A percentile compares a stretch with the other conserved stretches of the same genome.
Evolutionary conservation across 371 early-diverging fungal species (phyloP).

Genomic region (Catenaria anguillulae): DNA sequence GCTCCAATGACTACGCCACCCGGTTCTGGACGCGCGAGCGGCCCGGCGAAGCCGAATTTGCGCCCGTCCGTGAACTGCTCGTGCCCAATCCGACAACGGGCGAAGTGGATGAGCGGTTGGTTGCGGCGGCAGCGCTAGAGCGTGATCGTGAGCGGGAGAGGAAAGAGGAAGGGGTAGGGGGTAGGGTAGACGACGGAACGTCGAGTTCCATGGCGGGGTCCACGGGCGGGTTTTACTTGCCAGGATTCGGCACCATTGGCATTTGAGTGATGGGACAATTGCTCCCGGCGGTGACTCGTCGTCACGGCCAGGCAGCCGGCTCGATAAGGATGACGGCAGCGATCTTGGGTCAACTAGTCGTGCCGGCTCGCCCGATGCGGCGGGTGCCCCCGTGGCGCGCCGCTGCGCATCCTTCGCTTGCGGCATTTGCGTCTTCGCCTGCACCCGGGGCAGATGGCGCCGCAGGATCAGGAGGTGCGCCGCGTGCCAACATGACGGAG

Average conservation of each 20-base stretch:
- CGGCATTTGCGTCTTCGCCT: not conserved
- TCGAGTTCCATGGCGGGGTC: too few species aligned
- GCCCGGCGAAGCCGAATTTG: conserved; percentile 54
- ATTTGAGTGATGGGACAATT: too few species aligned
- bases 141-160: too few species aligned
- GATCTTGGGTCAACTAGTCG: too few species aligned
- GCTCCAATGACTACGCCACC: conserved; percentile 94
- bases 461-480: not conserved
- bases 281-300: not conserved
- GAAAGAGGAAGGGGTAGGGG: too few species aligned
- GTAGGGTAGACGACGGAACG: too few species aligned
- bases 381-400: too few species aligned
- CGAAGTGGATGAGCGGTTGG: not conserved
- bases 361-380: too few species aligned
- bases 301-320: too few species aligned
- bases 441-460: not conserved
- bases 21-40: conserved; percentile 97
- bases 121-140: not conserved
- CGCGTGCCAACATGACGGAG: not conserved
- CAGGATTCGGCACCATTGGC: conserved; percentile 7
- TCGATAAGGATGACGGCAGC: too few species aligned
- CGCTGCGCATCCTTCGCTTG: not conserved
- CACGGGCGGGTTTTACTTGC: too few species aligned
- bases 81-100: not conserved
- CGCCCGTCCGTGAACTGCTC: too few species aligned